These are phyloP conservation scores for Protoeuglena noctilucae DNA, from an alignment of 139 green algal species.

Conservation along the genomic window DNA sequence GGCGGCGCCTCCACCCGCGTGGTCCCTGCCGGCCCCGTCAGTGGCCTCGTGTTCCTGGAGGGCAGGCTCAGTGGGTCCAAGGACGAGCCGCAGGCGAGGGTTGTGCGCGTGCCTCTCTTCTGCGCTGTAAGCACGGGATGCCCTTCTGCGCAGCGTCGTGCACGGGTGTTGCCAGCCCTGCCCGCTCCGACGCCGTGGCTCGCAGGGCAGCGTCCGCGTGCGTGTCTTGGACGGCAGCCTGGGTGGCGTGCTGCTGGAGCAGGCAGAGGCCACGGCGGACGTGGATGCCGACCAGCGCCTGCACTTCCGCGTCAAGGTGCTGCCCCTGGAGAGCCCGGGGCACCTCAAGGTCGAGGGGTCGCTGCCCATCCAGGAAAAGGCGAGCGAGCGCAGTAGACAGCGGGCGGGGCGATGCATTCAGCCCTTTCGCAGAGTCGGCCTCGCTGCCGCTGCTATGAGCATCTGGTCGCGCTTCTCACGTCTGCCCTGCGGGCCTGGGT, in stretches of 20 bases:
- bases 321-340: slow-evolving; percentile 1
- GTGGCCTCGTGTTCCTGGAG: slow-evolving; percentile 55
- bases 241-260: slow-evolving; percentile 3
- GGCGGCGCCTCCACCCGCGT: no score
- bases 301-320: slow-evolving; percentile 2
- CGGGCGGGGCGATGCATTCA: no score
- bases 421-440: no score
- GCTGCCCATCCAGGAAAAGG: not conserved
- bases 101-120: no score
- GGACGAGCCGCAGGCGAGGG: slow-evolving; percentile 1
- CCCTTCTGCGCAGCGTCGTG: no score
- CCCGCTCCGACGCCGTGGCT: no score
- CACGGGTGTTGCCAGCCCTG: no score
- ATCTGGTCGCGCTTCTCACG: no score
- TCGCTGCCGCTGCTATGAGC: no score
- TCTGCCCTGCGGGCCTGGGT: no score
- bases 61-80: slow-evolving; percentile 45
- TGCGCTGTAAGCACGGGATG: no score
- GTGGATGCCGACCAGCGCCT: slow-evolving; percentile 5
- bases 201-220: slow-evolving; percentile 4
- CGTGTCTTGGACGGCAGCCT: slow-evolving; percentile 11
- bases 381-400: no score
- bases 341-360: slow-evolving; percentile 3
- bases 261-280: slow-evolving; percentile 5
- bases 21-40: slow-evolving; percentile 30